Conservation (phyloP, 129 eudicot genomes). For the Artemisia tridentata region DNA sequence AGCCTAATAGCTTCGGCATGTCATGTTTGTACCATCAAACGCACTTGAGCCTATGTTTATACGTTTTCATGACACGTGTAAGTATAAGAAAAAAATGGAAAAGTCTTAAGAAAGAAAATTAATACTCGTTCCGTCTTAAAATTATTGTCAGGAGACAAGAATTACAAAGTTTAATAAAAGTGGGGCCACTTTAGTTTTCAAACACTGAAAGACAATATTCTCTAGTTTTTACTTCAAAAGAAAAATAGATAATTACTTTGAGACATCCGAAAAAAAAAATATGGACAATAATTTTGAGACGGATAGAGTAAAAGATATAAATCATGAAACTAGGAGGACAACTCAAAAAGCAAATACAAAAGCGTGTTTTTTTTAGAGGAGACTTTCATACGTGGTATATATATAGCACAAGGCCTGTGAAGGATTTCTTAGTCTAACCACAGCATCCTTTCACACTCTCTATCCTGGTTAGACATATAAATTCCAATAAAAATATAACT, state of each 20-base stretch:
- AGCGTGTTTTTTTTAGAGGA: conserved; percentile 40
- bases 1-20: too few species aligned
- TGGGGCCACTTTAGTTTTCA: too few species aligned
- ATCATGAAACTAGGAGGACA: conserved; percentile 21
- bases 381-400: conserved; percentile 22
- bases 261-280: too few species aligned
- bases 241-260: too few species aligned
- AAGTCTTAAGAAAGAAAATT: conserved; percentile 12
- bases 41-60: not conserved
- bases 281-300: too few species aligned
- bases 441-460: conserved; percentile 14
- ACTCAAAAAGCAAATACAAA: conserved; percentile 14
- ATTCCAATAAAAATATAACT: not conserved
- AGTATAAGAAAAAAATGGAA: not conserved
- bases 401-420: conserved; percentile 28
- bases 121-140: too few species aligned
- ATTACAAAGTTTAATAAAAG: too few species aligned
- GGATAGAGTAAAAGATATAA: not conserved
- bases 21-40: too few species aligned
- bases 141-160: too few species aligned
- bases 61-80: conserved; percentile 22
- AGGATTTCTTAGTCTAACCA: conserved; percentile 31
- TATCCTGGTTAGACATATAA: conserved; percentile 8
- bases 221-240: too few species aligned
- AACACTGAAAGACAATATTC: too few species aligned